A percentile compares a stretch with the other conserved stretches of the same genome.
Conservation (phyloP, 345 rosid genomes). For the Theobroma cacao region DNA sequence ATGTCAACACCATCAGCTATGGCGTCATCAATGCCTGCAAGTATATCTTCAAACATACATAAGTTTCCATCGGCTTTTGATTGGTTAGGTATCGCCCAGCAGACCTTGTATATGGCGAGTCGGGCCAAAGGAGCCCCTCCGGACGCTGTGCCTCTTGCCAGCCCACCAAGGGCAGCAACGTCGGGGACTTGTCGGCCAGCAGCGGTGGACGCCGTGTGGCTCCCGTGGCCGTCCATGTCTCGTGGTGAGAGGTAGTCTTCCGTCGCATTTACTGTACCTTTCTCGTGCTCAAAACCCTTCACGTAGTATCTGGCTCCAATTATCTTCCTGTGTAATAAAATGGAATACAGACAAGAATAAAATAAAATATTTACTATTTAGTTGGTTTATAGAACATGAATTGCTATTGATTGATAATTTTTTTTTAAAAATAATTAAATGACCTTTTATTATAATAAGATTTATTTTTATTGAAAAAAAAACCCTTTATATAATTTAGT, state of each 20-base stretch:
- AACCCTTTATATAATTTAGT: too few species aligned
- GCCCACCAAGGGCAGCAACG: constrained; percentile 58
- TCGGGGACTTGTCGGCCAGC: constrained; percentile 47
- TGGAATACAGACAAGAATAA: too few species aligned
- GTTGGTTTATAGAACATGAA: too few species aligned
- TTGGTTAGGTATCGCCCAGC: constrained; percentile 67
- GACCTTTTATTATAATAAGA: too few species aligned
- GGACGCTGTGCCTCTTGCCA: constrained; percentile 59
- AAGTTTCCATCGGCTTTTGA: constrained; percentile 43
- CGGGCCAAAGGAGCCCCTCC: constrained; percentile 85
- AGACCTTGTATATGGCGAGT: constrained; percentile 73
- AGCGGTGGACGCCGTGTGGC: constrained; percentile 78
- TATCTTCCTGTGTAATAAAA: constrained; percentile 73
- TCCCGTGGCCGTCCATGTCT: constrained; percentile 81
- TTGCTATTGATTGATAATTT: too few species aligned
- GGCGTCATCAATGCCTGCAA: constrained; percentile 83
- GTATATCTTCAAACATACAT: constrained; percentile 66
- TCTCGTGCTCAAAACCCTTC: constrained; percentile 44
- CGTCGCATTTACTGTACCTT: constrained; percentile 47
- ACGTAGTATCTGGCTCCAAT: constrained; percentile 80
- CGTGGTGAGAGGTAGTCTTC: constrained; percentile 66
- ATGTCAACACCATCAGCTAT: constrained; percentile 74
- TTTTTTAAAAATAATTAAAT: too few species aligned
- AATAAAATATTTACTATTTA: too few species aligned
- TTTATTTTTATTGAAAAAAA: too few species aligned